A percentile compares a stretch with the other conserved stretches of the same genome.
These are phyloP conservation scores for Nemania sp. DNA, from an alignment of 2,329 filamentous ascomycete genomes.

Conservation along the genomic window DNA sequence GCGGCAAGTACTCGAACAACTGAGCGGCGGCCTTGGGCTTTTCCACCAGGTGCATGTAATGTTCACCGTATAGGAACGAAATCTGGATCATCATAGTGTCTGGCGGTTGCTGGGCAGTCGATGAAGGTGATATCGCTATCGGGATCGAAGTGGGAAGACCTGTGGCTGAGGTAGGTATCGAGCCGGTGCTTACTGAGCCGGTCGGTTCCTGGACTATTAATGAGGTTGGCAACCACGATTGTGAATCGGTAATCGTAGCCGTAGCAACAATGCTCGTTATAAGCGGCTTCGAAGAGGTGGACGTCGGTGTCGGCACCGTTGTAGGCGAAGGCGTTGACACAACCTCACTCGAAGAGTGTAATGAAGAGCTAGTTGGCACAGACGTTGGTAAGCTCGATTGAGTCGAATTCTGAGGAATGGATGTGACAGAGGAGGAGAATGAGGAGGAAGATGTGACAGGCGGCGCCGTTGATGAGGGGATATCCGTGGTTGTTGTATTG, in stretches of 20 bases:
- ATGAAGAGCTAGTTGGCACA: slow-evolving; percentile 14
- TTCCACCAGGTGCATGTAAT: slow-evolving; percentile 80
- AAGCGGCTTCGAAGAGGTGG: slow-evolving; percentile 21
- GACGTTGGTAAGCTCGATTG: slow-evolving; percentile 7
- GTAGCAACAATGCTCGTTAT: slow-evolving; percentile 48
- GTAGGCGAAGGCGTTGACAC: slow-evolving; percentile 21
- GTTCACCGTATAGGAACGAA: slow-evolving; percentile 78
- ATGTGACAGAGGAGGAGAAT: slow-evolving; percentile 8
- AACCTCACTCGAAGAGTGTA: slow-evolving; percentile 18
- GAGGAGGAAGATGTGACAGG: slow-evolving; percentile 13
- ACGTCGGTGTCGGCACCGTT: slow-evolving; percentile 1
- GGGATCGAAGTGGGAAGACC: slow-evolving; percentile 70
- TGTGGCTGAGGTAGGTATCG: slow-evolving; percentile 49
- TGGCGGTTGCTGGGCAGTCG: slow-evolving; percentile 56
- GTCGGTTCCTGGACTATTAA: slow-evolving; percentile 59
- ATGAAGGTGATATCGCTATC: slow-evolving; percentile 72
- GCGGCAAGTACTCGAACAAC: slow-evolving; percentile 78
- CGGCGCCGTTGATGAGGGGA: slow-evolving; percentile 5
- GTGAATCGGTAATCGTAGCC: slow-evolving; percentile 48
- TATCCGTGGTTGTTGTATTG: slow-evolving; percentile 13
- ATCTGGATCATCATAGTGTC: slow-evolving; percentile 78
- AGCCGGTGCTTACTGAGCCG: slow-evolving; percentile 43
- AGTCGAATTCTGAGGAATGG: slow-evolving; percentile 16
- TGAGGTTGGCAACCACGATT: slow-evolving; percentile 60
- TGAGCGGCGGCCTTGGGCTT: slow-evolving; percentile 76